Evolutionary conservation across 495 filamentous ascomycete species (phyloP), one percentile per base, ranked within the genome.

Genomic region (Daldinia decipiens): DNA sequence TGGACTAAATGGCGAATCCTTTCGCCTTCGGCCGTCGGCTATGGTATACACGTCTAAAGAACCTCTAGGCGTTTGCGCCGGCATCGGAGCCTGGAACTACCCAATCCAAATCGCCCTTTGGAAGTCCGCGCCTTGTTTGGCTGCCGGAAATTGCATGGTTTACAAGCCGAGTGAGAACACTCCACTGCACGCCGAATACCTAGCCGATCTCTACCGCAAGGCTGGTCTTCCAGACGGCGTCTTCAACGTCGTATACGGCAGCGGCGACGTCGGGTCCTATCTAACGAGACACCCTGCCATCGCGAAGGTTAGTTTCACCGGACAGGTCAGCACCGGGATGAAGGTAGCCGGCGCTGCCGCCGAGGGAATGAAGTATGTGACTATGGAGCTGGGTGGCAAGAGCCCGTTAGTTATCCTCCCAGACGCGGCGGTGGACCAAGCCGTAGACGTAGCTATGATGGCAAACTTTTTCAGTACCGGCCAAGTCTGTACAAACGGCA

Each of bases 101-200:
- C 92, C 92, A 13, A 90, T 94, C 64, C 92, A 94, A 74, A 94
- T 95, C 77, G 92, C 92, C 13, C 84, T 94, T 0, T 94, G 92
- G 92, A 95, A 95, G 77, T 91, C 90, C 4, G 92, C 91, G 13
- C 90, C 92, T 5, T 93, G 91, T 63, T 84, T 95, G 15, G 91
- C 91, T 9, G 92, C 92, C 3, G 92, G 92, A 27, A 95, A 95
- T 74, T 91, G 89, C 68, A 93, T 95, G 90, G 85, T 95, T 57
- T 94, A 94, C 80, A 95, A 95, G 70, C 89, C 92, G 29, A 92
- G 89, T 73, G 92, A 95, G 82, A 88, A 88, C 76, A 94, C 92
- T 26, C 90, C 92, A 3, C 80, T 94, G 17, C 91, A 93, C 72
- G 91, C 81, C 36, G 84, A 88, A 45, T 86, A 84, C 34, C 85